phyloP scores from a whole-genome alignment of 1,139 yeast species.

The Blastobotrys persicus region DNA sequence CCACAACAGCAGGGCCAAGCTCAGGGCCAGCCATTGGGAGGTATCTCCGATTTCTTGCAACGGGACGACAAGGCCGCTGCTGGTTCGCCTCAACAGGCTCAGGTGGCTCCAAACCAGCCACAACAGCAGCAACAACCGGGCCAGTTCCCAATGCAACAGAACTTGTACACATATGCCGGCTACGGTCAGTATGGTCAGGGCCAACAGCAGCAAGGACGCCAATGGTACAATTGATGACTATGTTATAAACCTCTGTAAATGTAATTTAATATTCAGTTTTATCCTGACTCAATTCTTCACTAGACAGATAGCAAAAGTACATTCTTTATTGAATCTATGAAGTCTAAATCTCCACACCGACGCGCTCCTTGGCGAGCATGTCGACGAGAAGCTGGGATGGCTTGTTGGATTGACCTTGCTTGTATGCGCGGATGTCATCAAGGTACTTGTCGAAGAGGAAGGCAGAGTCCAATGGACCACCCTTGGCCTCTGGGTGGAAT shows the following conservation, averaged over 20 bases:
- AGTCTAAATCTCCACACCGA: slow-evolving; percentile 43
- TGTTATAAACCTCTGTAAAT: background rate
- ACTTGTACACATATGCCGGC: slow-evolving; percentile 33
- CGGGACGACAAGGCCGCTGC: slow-evolving; percentile 31
- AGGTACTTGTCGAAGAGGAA: slow-evolving; percentile 89
- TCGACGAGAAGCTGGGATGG: slow-evolving; percentile 66
- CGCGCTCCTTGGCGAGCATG: slow-evolving; percentile 83
- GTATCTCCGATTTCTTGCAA: slow-evolving; percentile 37
- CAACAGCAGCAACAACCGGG: slow-evolving; percentile 24
- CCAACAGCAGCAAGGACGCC: slow-evolving; percentile 10
- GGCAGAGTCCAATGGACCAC: slow-evolving; percentile 93
- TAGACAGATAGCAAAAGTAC: background rate
- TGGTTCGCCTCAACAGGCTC: slow-evolving; percentile 28
- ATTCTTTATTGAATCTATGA: background rate
- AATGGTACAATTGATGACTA: slow-evolving; percentile 8
- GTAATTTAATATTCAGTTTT: background rate
- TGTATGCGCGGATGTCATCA: slow-evolving; percentile 61
- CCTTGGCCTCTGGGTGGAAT: slow-evolving; percentile 99
- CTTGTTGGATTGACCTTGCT: slow-evolving; percentile 48
- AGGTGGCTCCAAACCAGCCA: slow-evolving; percentile 15
- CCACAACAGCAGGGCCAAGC: slow-evolving; percentile 3
- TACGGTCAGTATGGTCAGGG: slow-evolving; percentile 33
- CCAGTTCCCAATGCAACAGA: slow-evolving; percentile 32
- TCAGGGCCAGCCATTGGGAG: slow-evolving; percentile 26
- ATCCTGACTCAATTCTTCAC: background rate